Base-by-base conservation (phyloP, 2,329 filamentous ascomycete species). In the Aspergillus sp. region DNA sequence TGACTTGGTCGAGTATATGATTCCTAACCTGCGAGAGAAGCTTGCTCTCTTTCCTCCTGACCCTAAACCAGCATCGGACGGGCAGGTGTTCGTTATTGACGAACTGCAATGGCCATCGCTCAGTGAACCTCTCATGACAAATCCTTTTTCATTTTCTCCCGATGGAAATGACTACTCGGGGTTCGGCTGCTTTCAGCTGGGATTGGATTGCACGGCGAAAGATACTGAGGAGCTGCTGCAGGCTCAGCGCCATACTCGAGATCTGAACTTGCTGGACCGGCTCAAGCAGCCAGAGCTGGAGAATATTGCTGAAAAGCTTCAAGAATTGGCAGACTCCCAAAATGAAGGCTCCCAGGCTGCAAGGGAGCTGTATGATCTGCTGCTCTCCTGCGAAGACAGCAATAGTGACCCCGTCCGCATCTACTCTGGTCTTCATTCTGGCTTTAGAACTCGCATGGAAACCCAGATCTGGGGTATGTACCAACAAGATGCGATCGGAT, bases 141-240 rank as follows among this genome's bases (percentile, higher is more conserved):
- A 67, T 50, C 70, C 44, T 56, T 66, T 56, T 44, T 67, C 40
- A 52, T 61, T 44, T 41, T 73, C 64, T 11, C 46, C 57, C 5
- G 62, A 60, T 12, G 66, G 66, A 8, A 33, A 61, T 9, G 61
- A 65, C 17, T 68, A 64, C 37, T 60, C 61, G 1, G 67, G 65
- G 2, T 45, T 70, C 2, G 69, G 69, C 22, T 71, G 68, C 19
- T 70, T 71, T 44, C 69, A 66, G 44, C 51, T 72, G 1, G 69
- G 69, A 4, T 54, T 67, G 9, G 61, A 70, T 27, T 58, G 58
- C 30, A 60, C 62, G 0, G 47, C 48, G 6, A 59, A 65, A 22
- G 66, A 67, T 15, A 68, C 70, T 51, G 56, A 50, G 3, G 62
- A 68, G 5, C 48, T 71, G 2, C 40, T 68, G 2, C 57, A 63